Evolutionary conservation across 2,329 filamentous ascomycete species (phyloP), one percentile per base, ranked within the genome.

Genomic region (Claviceps pazoutovae): DNA sequence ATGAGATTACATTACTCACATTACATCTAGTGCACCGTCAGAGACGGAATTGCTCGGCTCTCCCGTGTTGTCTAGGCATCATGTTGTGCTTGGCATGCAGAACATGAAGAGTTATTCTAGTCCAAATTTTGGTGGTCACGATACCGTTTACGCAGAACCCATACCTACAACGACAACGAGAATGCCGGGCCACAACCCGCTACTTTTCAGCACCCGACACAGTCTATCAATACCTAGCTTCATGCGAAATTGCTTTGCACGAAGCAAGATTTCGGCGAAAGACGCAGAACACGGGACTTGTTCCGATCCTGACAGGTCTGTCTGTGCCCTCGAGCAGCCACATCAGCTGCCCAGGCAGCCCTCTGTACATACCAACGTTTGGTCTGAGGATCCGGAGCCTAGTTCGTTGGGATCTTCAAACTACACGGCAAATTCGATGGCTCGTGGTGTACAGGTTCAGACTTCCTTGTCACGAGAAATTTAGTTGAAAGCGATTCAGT

Each of bases 131-230:
- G 19, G 39, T 36, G 3, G 36, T 17, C 37, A 52, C 7, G 44
- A 23, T 16, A 43, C 37, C 14, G 21, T 51, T 6, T 19, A 50
- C 3, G 44, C 16, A 39, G 50, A 46, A 8, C n/a, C 3, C 17
- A 6, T 47, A 14, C 19, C 14, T 5, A 36, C 23, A n/a, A 36
- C 17, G 7, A 34, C 38, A 16, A 43, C 38, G 14, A 51, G 46
- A 5, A 19, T 51, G 11, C 48, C 50, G 7, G 53, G 52, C 30
- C 59, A 57, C 19, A 68, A 66, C 51, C 64, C 65, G 17, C 67
- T 68, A 39, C 59, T 61, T 43, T 66, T 68, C 58, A 62, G 63
- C 47, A 67, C 64, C n/a, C 59, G 56, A 17, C 53, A 65, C 54
- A 58, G 61, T 51, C 52, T 67, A 4, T 26, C 49, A 42, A 55